A percentile compares a stretch with the other conserved stretches of the same genome.
Conservation (phyloP, 208 protist species). For the Leishmania major region DNA sequence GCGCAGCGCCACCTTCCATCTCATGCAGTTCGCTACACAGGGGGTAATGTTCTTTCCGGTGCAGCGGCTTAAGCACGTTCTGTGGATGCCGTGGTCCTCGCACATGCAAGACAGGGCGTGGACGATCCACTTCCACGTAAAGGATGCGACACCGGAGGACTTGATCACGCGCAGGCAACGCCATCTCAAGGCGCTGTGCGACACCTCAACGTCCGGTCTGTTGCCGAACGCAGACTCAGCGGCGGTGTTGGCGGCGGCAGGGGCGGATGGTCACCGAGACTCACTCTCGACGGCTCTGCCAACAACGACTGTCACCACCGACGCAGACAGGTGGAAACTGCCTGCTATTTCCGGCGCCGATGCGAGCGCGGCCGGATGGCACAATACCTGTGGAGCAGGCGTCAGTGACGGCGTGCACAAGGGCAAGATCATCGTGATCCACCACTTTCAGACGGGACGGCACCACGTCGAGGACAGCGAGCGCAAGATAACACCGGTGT, state of each 20-base stretch:
- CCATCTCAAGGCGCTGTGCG: conserved; percentile 12
- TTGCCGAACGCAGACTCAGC: conserved; percentile 4
- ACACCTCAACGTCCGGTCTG: conserved; percentile 13
- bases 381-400: not conserved
- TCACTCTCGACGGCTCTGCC: not conserved
- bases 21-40: conserved; percentile 81
- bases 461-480: conserved; percentile 58
- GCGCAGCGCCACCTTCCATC: conserved; percentile 55
- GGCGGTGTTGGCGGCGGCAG: not conserved
- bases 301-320: not conserved
- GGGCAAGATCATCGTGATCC: conserved; percentile 40
- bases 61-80: conserved; percentile 46
- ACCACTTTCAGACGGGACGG: conserved; percentile 58
- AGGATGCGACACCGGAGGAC: conserved; percentile 24
- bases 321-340: not conserved
- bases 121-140: conserved; percentile 44
- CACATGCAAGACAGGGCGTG: conserved; percentile 71
- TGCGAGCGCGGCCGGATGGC: too few relatives aligned
- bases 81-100: conserved; percentile 68
- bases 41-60: conserved; percentile 65
- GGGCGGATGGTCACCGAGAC: not conserved
- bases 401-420: not conserved
- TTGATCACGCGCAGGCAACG: conserved; percentile 26
- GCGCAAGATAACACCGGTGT: conserved; percentile 34
- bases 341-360: not conserved